Conservation (phyloP, 2,329 filamentous ascomycete genomes). For the Cadophora gregata region DNA sequence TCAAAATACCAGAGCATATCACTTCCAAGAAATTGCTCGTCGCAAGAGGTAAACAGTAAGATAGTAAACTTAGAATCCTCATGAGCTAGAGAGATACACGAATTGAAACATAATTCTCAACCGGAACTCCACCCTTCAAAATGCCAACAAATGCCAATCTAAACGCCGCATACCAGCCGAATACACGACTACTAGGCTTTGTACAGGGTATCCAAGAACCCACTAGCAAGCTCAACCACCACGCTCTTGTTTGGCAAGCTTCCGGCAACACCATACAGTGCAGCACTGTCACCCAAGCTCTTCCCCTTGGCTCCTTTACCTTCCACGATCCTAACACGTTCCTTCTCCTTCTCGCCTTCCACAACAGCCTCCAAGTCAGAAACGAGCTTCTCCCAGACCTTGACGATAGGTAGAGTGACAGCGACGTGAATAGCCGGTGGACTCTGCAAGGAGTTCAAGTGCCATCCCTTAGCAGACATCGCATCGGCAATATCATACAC, state of each 20-base stretch:
- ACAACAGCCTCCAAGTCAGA: constrained; percentile 71
- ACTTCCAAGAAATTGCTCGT: not conserved
- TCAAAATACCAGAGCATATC: not conserved
- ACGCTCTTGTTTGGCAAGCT: constrained; percentile 95
- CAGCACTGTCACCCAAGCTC: constrained; percentile 79
- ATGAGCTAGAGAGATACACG: constrained; percentile 6
- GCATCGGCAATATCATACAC: constrained; percentile 94
- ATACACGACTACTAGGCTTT: constrained; percentile 66
- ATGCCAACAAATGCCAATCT: constrained; percentile 22
- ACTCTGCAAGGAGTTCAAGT: constrained; percentile 91
- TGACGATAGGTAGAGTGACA: constrained; percentile 85
- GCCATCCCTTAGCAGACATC: constrained; percentile 87
- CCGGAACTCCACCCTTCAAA: constrained; percentile 21
- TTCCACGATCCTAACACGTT: constrained; percentile 72
- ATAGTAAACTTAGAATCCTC: not conserved
- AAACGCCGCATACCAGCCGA: constrained; percentile 18
- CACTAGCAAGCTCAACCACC: constrained; percentile 86
- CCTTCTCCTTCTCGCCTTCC: constrained; percentile 80
- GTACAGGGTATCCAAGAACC: constrained; percentile 92
- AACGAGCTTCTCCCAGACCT: constrained; percentile 80
- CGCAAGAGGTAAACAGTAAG: not conserved
- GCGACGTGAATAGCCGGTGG: constrained; percentile 94
- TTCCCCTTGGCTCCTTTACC: constrained; percentile 70
- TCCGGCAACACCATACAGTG: constrained; percentile 93
- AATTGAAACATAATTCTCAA: constrained; percentile 8